Conservation (phyloP, 805 yeast genomes). For the Cyberlindnera subsufficiens region DNA sequence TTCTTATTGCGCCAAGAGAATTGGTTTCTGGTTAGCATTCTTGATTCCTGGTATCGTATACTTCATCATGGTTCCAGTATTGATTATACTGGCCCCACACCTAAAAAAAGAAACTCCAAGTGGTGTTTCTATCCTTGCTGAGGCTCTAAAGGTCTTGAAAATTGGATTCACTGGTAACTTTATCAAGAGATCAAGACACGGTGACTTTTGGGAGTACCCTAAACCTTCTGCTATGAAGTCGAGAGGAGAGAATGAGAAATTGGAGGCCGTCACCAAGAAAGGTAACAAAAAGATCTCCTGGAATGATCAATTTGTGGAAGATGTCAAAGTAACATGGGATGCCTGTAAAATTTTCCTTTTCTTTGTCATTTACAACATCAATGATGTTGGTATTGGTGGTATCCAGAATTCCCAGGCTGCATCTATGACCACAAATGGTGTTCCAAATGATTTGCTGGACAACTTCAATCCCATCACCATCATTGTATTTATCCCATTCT, state of each 20-base stretch:
- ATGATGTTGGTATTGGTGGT: constrained; percentile 57
- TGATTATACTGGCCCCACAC: constrained; percentile 27
- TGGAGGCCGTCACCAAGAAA: constrained; percentile 15
- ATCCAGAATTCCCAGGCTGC: constrained; percentile 48
- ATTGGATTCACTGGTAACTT: constrained; percentile 39
- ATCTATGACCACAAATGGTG: constrained; percentile 65
- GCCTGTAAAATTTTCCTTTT: constrained; percentile 72
- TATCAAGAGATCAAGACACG: constrained; percentile 33
- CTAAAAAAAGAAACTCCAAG: constrained; percentile 24
- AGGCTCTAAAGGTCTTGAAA: constrained; percentile 34
- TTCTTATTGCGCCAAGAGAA: constrained; percentile 58
- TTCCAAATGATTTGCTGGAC: constrained; percentile 77
- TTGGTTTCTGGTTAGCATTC: constrained; percentile 73
- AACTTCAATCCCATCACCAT: constrained; percentile 72
- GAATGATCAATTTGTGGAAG: constrained; percentile 70
- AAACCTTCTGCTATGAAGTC: constrained; percentile 51
- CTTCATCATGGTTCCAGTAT: constrained; percentile 43
- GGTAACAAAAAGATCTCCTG: constrained; percentile 35
- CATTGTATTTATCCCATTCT: constrained; percentile 71
- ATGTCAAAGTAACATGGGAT: constrained; percentile 54
- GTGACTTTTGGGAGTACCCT: constrained; percentile 48
- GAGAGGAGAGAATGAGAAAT: constrained; percentile 24
- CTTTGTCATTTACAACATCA: constrained; percentile 72
- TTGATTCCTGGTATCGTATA: constrained; percentile 61
- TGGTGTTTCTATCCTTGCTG: constrained; percentile 37